Evolutionary conservation across 371 early-diverging fungal species (phyloP).

Genomic region (Umbelopsis sp.): DNA sequence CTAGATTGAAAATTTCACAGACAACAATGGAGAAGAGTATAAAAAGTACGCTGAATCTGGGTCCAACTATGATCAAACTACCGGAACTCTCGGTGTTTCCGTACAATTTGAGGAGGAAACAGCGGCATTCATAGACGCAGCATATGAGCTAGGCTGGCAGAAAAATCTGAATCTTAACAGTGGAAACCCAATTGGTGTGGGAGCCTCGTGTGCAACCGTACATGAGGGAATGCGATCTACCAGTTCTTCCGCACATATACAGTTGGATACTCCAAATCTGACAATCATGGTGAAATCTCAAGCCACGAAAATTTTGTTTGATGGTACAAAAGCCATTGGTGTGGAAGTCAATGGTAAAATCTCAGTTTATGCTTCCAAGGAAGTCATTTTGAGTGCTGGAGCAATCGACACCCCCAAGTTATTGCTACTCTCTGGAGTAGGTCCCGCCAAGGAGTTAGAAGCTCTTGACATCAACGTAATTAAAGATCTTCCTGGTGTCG

Average conservation of each 20-base stretch:
- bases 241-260: slow-evolving; percentile 14
- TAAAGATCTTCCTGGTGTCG: slow-evolving; percentile 36
- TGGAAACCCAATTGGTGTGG: background rate
- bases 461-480: slow-evolving; percentile 21
- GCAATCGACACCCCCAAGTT: slow-evolving; percentile 27
- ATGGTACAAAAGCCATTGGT: slow-evolving; percentile 21
- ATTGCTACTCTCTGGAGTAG: slow-evolving; percentile 29
- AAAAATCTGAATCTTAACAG: background rate
- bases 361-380: slow-evolving; percentile 21
- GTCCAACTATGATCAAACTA: slow-evolving; percentile 17
- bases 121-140: background rate
- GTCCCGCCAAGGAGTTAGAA: slow-evolving; percentile 19
- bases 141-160: background rate
- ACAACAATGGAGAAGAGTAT: slow-evolving; percentile 19
- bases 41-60: slow-evolving; percentile 21
- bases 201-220: slow-evolving; percentile 18
- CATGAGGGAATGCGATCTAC: slow-evolving; percentile 2
- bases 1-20: slow-evolving; percentile 24
- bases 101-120: slow-evolving; percentile 22
- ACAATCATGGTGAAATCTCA: slow-evolving; percentile 19
- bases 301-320: background rate
- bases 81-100: slow-evolving; percentile 19
- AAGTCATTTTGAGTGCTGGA: slow-evolving; percentile 30
- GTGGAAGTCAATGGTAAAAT: slow-evolving; percentile 24
- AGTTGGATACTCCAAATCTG: slow-evolving; percentile 23